These are phyloP conservation scores for Teratosphaeria zuluensis DNA, from an alignment of 2,329 filamentous ascomycete species.

Conservation along the genomic window DNA sequence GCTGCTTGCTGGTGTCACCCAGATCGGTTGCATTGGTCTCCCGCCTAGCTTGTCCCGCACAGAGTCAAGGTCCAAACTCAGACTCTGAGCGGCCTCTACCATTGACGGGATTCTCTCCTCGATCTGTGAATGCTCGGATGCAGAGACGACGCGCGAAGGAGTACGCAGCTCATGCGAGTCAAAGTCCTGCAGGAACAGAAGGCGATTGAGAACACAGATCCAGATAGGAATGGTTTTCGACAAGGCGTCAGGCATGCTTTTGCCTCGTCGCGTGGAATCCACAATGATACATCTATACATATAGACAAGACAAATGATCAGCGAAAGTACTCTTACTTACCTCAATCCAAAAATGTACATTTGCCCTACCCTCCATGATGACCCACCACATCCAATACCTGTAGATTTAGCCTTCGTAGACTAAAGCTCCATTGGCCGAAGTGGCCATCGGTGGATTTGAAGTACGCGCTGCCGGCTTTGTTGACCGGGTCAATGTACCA, in stretches of 20 bases:
- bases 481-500: slow-evolving; percentile 70
- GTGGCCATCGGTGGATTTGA: slow-evolving; percentile 97
- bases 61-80: slow-evolving; percentile 50
- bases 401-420: slow-evolving; percentile 71
- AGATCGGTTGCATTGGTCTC: slow-evolving; percentile 68
- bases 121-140: slow-evolving; percentile 74
- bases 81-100: slow-evolving; percentile 42
- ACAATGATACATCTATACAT: slow-evolving; percentile 62
- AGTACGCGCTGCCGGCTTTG: slow-evolving; percentile 74
- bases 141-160: slow-evolving; percentile 61
- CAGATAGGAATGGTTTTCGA: slow-evolving; percentile 91
- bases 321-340: not conserved
- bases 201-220: slow-evolving; percentile 75
- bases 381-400: slow-evolving; percentile 61
- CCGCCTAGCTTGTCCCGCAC: slow-evolving; percentile 46
- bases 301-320: not conserved
- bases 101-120: slow-evolving; percentile 49
- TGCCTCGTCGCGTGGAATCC: slow-evolving; percentile 85
- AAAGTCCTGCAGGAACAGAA: slow-evolving; percentile 56
- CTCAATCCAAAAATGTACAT: not conserved
- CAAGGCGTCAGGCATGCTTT: slow-evolving; percentile 91
- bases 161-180: slow-evolving; percentile 52
- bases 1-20: slow-evolving; percentile 61
- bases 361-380: slow-evolving; percentile 53
- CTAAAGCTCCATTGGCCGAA: slow-evolving; percentile 86